These are phyloP conservation scores for Blepharisma japonicum DNA, from an alignment of 73 alveolate species.

Conservation along the genomic window DNA sequence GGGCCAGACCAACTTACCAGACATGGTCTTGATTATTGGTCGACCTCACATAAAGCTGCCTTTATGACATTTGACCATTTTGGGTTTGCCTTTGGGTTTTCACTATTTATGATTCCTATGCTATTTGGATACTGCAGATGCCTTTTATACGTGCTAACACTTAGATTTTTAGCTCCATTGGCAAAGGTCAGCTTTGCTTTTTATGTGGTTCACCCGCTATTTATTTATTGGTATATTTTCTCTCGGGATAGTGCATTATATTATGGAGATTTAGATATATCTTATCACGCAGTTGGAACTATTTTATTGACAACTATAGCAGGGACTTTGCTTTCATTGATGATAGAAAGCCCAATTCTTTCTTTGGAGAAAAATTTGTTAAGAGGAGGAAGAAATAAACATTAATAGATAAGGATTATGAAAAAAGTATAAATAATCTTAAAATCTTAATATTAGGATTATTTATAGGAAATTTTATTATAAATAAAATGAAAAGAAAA, in stretches of 20 bases:
- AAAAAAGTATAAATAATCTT: too few relatives aligned
- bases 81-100: background rate
- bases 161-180: background rate
- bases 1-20: background rate
- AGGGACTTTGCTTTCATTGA: background rate
- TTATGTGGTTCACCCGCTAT: slow-evolving; percentile 16
- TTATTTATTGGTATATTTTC: background rate
- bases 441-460: too few relatives aligned
- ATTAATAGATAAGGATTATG: too few relatives aligned
- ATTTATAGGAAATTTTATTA: too few relatives aligned
- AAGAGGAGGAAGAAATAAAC: background rate
- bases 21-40: background rate
- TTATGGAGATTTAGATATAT: background rate
- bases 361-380: background rate
- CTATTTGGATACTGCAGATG: slow-evolving; percentile 6
- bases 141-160: background rate
- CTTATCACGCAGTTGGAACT: background rate
- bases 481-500: too few relatives aligned
- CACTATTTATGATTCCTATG: background rate
- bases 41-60: background rate
- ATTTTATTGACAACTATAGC: background rate
- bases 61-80: slow-evolving; percentile 11
- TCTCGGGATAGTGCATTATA: background rate
- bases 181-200: slow-evolving; percentile 8
- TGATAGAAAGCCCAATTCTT: slow-evolving; percentile 5